Percentiles rank a stretch among this genome's conserved stretches.
Conservation (phyloP, 345 rosid species). For the Salix brachista region DNA sequence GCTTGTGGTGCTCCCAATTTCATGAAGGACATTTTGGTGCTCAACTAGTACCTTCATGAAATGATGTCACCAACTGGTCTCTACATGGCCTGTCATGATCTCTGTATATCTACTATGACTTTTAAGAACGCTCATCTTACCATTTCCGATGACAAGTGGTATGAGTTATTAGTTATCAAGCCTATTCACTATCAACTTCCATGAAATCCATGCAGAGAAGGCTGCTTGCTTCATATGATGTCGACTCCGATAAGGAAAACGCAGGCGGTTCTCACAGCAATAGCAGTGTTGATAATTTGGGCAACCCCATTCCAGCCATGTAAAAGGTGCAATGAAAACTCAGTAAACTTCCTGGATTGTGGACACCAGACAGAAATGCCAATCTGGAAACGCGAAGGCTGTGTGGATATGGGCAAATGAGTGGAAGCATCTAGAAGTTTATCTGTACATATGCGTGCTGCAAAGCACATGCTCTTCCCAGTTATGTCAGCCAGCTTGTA, state of each 20-base stretch:
- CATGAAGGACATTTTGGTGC: background rate
- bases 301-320: constrained; percentile 24
- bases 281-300: constrained; percentile 21
- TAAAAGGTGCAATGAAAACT: constrained; percentile 2
- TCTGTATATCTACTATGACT: background rate
- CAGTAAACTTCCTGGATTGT: background rate
- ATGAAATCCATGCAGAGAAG: constrained; percentile 34
- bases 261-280: constrained; percentile 3
- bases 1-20: background rate
- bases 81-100: background rate
- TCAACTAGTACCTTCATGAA: background rate
- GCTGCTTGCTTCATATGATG: constrained; percentile 33
- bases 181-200: background rate
- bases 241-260: constrained; percentile 18
- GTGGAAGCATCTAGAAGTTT: background rate
- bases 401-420: background rate
- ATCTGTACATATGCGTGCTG: background rate
- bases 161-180: background rate
- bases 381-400: background rate
- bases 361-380: background rate
- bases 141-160: background rate
- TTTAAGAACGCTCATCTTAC: background rate
- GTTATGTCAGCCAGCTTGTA: constrained; percentile 6
- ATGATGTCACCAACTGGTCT: background rate
- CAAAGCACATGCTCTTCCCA: background rate